Base-by-base conservation (phyloP, 495 filamentous ascomycete genomes). In the Stereocaulon alpinum region DNA sequence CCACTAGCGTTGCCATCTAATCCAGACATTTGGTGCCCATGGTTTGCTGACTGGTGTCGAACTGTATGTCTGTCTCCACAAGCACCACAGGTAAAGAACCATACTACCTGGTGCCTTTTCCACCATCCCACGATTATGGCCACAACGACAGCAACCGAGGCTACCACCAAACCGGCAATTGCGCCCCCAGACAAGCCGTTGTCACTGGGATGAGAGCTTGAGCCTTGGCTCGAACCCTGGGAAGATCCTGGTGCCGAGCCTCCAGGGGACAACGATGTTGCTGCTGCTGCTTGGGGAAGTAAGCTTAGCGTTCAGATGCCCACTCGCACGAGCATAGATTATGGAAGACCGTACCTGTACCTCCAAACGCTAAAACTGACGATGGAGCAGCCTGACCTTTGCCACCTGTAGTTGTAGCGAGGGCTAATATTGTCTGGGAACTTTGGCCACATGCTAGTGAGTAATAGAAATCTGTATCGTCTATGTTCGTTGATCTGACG, bases 71-170 rank as follows among this genome's bases (percentile, higher is more conserved):
- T 42, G 18, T 27, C n/a, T 7, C 53, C 53, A 0, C 20, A 40
- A 15, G 2, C 9, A n/a, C 53, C 53, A 12, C 53, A 55, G 1
- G 53, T 55, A 10, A 55, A 32, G 30, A 55, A 22, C 53, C 53
- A 55, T 3, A 55, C 30, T n/a, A 55, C 53, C 17, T 55, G 53
- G 22, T 55, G 53, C n/a, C 22, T 24, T 20, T 55, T 55, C 53
- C 53, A 55, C 53, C 53, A 55, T n/a, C 37, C 53, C 6, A 55
- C 37, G 15, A 43, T 12, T 10, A 55, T 20, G 6, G 34, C 37
- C 11, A 43, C 41, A 24, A 43, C 14, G 22, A 44, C 24, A 15
- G 18, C 52, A 11, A 55, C 52, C 6, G 3, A 42, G 37, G 14
- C 11, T 18, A 55, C 37, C 11, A 37, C 11, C 6, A 37, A 11